Evolutionary conservation across 257 asterid genomes (phyloP).

Genomic region (Primulina eburnea): DNA sequence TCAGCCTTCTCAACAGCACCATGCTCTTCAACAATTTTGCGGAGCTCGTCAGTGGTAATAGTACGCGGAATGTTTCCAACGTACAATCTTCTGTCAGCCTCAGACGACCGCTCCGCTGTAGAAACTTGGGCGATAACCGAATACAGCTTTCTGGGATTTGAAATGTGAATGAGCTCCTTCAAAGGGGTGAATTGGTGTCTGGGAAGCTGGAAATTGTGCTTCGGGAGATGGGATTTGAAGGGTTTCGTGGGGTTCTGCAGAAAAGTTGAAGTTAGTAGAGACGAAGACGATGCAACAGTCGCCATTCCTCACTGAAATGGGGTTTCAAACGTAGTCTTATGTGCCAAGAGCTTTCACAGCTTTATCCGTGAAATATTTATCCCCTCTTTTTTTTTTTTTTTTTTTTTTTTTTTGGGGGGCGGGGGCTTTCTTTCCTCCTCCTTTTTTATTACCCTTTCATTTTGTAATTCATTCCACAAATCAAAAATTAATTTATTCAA

Average conservation of each 20-base stretch:
- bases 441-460: too few relatives aligned
- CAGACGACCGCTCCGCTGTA: conserved; percentile 61
- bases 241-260: conserved; percentile 39
- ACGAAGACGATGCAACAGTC: conserved; percentile 45
- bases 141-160: conserved; percentile 29
- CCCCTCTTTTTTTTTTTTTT: too few relatives aligned
- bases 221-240: conserved; percentile 28
- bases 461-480: too few relatives aligned
- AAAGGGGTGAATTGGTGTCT: conserved; percentile 32
- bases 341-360: too few relatives aligned
- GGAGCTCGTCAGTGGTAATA: conserved; percentile 67
- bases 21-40: conserved; percentile 66
- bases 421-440: too few relatives aligned
- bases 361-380: too few relatives aligned
- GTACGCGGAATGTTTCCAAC: conserved; percentile 83
- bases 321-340: background rate
- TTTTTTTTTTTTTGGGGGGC: too few relatives aligned
- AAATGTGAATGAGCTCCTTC: conserved; percentile 22
- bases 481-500: too few relatives aligned
- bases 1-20: conserved; percentile 84
- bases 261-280: conserved; percentile 40
- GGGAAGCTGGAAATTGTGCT: conserved; percentile 30
- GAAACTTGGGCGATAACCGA: conserved; percentile 60
- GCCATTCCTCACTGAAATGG: conserved; percentile 32
- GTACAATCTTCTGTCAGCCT: conserved; percentile 61